Percentiles rank a stretch among this genome's conserved stretches.
Evolutionary conservation across 805 yeast genomes (phyloP).

Genomic region (Lachancea quebecensis): DNA sequence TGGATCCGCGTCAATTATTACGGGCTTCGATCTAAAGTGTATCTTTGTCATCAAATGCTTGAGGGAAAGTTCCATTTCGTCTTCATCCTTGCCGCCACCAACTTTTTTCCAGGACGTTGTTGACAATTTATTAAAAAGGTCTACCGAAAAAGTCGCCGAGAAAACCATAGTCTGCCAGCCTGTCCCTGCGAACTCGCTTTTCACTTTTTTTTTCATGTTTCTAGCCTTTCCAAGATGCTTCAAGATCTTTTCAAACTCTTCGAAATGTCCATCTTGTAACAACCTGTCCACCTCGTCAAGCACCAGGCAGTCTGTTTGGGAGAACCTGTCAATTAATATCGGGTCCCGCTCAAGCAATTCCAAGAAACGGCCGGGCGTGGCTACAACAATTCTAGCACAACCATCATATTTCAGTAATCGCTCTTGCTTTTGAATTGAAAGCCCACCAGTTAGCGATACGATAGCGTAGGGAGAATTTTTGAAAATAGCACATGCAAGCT

Average conservation of each 20-base stretch:
- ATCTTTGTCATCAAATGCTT: constrained; percentile 61
- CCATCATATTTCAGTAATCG: constrained; percentile 59
- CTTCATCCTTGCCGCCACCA: constrained; percentile 17
- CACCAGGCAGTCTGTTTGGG: constrained; percentile 47
- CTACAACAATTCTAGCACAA: constrained; percentile 73
- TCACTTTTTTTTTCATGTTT: constrained; percentile 30
- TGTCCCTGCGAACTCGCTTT: constrained; percentile 36
- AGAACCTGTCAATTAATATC: constrained; percentile 35
- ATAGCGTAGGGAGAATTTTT: constrained; percentile 51
- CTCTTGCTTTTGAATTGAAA: constrained; percentile 89
- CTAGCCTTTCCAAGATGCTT: constrained; percentile 52
- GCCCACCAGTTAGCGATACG: constrained; percentile 85
- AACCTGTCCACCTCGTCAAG: constrained; percentile 95
- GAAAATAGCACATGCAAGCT: constrained; percentile 34
- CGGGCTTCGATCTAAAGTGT: constrained; percentile 64
- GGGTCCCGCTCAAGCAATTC: constrained; percentile 68
- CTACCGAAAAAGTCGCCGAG: constrained; percentile 87
- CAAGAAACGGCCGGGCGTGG: constrained; percentile 91
- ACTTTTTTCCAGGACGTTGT: constrained; percentile 30
- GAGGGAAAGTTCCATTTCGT: constrained; percentile 52
- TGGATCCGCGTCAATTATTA: constrained; percentile 80
- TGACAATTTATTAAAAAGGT: constrained; percentile 69
- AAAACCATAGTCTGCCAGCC: constrained; percentile 84
- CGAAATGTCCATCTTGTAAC: constrained; percentile 93
- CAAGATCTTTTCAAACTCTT: constrained; percentile 77